Evolutionary conservation across 108 stramenopile genomes (phyloP), one percentile per base, ranked within the genome.

Genomic region (Seminavis robusta): DNA sequence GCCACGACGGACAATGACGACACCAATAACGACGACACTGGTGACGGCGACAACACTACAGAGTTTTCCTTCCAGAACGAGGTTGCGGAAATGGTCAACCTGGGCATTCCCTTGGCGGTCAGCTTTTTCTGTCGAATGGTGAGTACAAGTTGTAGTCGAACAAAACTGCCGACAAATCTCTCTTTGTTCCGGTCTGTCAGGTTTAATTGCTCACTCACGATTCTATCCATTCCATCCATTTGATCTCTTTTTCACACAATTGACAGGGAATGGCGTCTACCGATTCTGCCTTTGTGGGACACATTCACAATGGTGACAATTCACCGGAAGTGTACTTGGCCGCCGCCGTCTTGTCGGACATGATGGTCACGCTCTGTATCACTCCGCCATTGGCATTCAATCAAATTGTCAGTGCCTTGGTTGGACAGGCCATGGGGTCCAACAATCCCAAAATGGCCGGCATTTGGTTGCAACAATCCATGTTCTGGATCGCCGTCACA

Each of bases 191-290:
- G n/a, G n/a, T n/a, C n/a, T n/a, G n/a, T n/a, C n/a, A n/a, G n/a
- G n/a, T n/a, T n/a, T n/a, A n/a, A n/a, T n/a, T n/a, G n/a, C n/a
- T n/a, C n/a, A n/a, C n/a, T n/a, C n/a, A n/a, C n/a, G n/a, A n/a
- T n/a, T n/a, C n/a, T n/a, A n/a, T n/a, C n/a, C n/a, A n/a, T n/a
- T n/a, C n/a, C n/a, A n/a, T n/a, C n/a, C n/a, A n/a, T n/a, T n/a
- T n/a, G n/a, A n/a, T n/a, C n/a, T n/a, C n/a, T n/a, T n/a, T n/a
- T n/a, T n/a, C n/a, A n/a, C n/a, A n/a, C n/a, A n/a, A n/a, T n/a
- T 80, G 68, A 39, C 69, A 75, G 28, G 87, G 87, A 27, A 90
- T 90, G 81, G 84, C 83, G 66, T 81, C 83, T 1, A 90, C 82
- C n/a, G 88, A 90, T 51, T 74, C 82, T 3, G 79, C 84, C n/a